phyloP scores from a whole-genome alignment of 2,329 filamentous ascomycete genomes.

The Exserohilum turcica region DNA sequence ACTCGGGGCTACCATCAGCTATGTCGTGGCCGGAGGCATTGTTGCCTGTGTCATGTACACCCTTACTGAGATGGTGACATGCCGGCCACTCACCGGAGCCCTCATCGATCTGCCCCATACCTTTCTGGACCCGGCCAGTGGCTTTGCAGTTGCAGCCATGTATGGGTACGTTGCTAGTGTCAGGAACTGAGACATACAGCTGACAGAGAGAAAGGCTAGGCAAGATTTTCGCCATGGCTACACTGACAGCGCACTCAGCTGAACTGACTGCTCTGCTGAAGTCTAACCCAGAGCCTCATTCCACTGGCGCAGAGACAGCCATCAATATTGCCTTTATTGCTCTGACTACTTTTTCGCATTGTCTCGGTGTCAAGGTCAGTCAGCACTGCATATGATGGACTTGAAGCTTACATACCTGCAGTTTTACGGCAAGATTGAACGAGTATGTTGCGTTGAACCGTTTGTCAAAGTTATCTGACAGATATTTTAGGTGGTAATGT shows the following conservation, averaged over 20 bases:
- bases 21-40: conserved; percentile 27
- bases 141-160: conserved; percentile 28
- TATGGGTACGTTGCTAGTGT: conserved; percentile 15
- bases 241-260: conserved; percentile 28
- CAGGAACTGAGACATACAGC: not conserved
- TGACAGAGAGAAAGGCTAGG: conserved; percentile 16
- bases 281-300: conserved; percentile 13
- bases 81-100: conserved; percentile 28
- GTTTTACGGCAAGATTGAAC: conserved; percentile 40
- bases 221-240: conserved; percentile 33
- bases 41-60: conserved; percentile 29
- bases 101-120: conserved; percentile 31
- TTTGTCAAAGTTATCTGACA: not conserved
- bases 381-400: fast-evolving
- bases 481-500: conserved; percentile 30
- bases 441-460: conserved; percentile 10
- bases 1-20: conserved; percentile 27
- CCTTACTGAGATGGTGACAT: conserved; percentile 31
- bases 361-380: conserved; percentile 28
- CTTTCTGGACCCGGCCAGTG: conserved; percentile 29
- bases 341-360: conserved; percentile 32
- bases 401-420: conserved; percentile 10
- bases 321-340: conserved; percentile 29
- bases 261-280: conserved; percentile 28
- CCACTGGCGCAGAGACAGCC: conserved; percentile 18